Evolutionary conservation across 495 filamentous ascomycete genomes (phyloP), one percentile per base, ranked within the genome.

Genomic region (Delitschia confertaspora): DNA sequence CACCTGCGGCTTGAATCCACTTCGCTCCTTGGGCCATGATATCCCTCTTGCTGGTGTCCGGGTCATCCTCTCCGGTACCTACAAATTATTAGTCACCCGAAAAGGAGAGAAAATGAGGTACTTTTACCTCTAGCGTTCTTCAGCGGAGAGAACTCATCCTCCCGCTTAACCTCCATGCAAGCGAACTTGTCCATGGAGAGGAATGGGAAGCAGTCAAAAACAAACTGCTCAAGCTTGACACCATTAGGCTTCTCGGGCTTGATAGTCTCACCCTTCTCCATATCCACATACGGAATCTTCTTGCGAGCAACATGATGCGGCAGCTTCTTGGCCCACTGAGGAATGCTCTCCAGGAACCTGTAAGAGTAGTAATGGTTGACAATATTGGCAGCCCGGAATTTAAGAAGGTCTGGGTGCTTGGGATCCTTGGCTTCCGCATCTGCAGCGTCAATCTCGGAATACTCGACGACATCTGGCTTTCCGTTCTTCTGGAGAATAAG

Each of bases 291-390:
- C 6, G 88, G 86, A 47, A 99, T 99, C 83, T 99, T 99, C 82
- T 99, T 99, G 57, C 78, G 75, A 24, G 91, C 91, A 34, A 99
- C 80, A 69, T 99, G 91, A 60, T 95, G 93, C 2, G 89, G 91
- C 21, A 99, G 74, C 51, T 76, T 74, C 67, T 89, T 78, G 14
- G 77, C 76, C 80, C 82, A 94, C 53, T 78, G 70, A 37, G 89
- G 86, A 53, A 96, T 93, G 31, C 75, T 80, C 61, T 94, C 83
- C 36, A 99, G 73, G 71, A 95, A 99, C 43, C 76, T 69, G 73
- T 87, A 93, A 24, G 83, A 88, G 71, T 99, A 99, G 74, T 95
- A 99, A 72, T 99, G 91, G 73, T 99, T 99, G 67, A 99, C 91
- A 47, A 99, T 99, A 68, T 99, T 99, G 51, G 88, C 91, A 37